A percentile compares a stretch with the other conserved stretches of the same genome.
These are phyloP conservation scores for Pilasporangium apinafurcum DNA, from an alignment of 352 stramenopile species.

Conservation along the genomic window DNA sequence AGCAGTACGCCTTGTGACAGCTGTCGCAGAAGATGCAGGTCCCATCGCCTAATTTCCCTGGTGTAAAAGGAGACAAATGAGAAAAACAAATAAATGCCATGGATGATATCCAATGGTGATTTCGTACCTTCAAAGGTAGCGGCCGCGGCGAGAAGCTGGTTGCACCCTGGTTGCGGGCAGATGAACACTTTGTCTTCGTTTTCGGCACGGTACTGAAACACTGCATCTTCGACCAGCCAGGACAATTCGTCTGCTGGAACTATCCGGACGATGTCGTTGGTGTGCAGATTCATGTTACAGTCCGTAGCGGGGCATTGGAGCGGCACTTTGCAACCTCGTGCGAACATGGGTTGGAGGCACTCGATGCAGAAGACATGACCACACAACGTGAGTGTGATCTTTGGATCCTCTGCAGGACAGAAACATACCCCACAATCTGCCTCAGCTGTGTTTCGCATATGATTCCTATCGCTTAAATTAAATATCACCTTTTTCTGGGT, in stretches of 20 bases:
- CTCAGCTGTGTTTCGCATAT: not conserved
- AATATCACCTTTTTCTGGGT: not conserved
- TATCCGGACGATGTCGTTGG: slow-evolving; percentile 7
- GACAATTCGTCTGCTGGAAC: slow-evolving; percentile 1
- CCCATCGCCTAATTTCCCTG: slow-evolving; percentile 3
- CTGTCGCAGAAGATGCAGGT: slow-evolving; percentile 11
- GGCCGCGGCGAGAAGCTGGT: slow-evolving; percentile 11
- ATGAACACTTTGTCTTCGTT: slow-evolving; percentile 1
- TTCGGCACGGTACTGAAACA: slow-evolving; percentile 7
- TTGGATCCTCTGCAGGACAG: slow-evolving; percentile 3
- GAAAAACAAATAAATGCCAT: no score
- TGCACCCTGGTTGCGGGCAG: slow-evolving; percentile 14
- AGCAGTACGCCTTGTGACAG: slow-evolving; percentile 8
- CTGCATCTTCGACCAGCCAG: slow-evolving; percentile 6
- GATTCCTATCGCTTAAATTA: not conserved
- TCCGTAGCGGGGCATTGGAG: slow-evolving; percentile 4
- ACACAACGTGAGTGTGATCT: slow-evolving; percentile 6
- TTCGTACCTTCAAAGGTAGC: not conserved
- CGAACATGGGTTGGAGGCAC: slow-evolving; percentile 7
- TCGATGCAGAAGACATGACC: slow-evolving; percentile 8
- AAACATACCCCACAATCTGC: slow-evolving; percentile 7
- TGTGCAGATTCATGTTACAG: slow-evolving; percentile 2
- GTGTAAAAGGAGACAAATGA: no score
- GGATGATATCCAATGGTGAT: no score
- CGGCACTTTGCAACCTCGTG: slow-evolving; percentile 1